Base-by-base conservation (phyloP, 73 alveolate genomes). In the Tetrahymena borealis region DNA sequence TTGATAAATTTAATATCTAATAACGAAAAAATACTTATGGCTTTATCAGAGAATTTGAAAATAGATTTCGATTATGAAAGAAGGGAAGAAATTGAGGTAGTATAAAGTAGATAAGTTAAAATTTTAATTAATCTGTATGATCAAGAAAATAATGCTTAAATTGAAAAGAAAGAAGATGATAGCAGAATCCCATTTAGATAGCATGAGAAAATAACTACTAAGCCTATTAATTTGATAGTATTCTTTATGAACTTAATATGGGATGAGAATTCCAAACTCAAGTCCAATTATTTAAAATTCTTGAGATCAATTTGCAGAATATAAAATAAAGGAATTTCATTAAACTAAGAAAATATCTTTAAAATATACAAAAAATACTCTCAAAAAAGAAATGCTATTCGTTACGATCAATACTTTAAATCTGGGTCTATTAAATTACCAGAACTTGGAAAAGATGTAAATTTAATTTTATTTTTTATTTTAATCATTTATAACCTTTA, bases 21-120 rank as follows among this genome's bases (percentile, higher is more conserved):
- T 93, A 93, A 93, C 31, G 79, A 93, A 40, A 90, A 85, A 90
- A 40, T 93, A 11, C 31, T 93, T 31, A 79, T 60, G 39, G 10
- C 90, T 39, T 40, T 93, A 28, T 93, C 95, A 7, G 95, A 40
- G 9, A 93, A 93, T 41, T 39, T 93, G 78, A 78, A 85, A 43
- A 93, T 93, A 16, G 95, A 93, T 85, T 93, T 60, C 40, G 91
- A 93, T 40, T 90, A 85, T 28, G 91, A 93, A 60, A 60, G 28
- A 16, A 60, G 28, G 31, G 85, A 60, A 36, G 95, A 93, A 39
- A 35, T 32, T 11, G 91, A 93, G 0, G 40, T 41, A 8, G 78
- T 79, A 32, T 85, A 93, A 40, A 91, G 93, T 24, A 92, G 91
- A 90, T 91, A 93, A 41, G 95, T 79, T 24, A 79, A 90, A 39